Base-by-base conservation (phyloP, 75 land plant genomes). In the Selaginella tamariscina region DNA sequence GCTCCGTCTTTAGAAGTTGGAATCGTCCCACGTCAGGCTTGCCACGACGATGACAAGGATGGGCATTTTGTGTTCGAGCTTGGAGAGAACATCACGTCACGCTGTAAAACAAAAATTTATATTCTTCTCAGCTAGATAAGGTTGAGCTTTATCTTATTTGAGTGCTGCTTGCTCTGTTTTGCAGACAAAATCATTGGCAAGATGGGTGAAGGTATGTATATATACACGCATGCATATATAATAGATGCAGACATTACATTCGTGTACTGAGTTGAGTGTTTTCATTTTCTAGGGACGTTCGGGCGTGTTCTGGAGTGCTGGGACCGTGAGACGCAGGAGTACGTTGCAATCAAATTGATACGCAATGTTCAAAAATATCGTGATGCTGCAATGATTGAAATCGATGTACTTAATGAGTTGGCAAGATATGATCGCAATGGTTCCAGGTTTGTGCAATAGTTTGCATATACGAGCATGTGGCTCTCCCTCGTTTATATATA, bases 41-140 rank as follows among this genome's bases (percentile, higher is more conserved):
- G 85, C 83, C 81, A 87, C 44, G 85, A 82, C 21, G 96, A 90
- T 83, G 96, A 90, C 79, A 90, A 87, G 70, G 92, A 90, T 83
- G 96, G 96, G 20, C 96, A 90, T 78, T 87, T 82, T 82, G 78
- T 76, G 71, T 90, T 90, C 83, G 86, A 82, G 60, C 75, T 88
- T 71, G 96, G 96, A 76, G 96, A 88, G 66, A 90, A 88, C 83
- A 79, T 90, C 56, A 90, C 96, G 30, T 65, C 88, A 72, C 96
- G 91, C 86, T 90, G 96, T 90, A 90, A 90, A 39, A 39, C 49
- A 5, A 5, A 39, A 5, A 39, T 39, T 15, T 15, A 5, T 15
- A n/a, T n/a, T n/a, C n/a, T n/a, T n/a, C n/a, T n/a, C n/a, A n/a
- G n/a, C n/a, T n/a, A n/a, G n/a, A n/a, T n/a, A n/a, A n/a, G n/a